Evolutionary conservation across 225 moss, liverwort and hornwort genomes (phyloP), one percentile per base, ranked within the genome.

Genomic region (Thuidium tamariscinum): DNA sequence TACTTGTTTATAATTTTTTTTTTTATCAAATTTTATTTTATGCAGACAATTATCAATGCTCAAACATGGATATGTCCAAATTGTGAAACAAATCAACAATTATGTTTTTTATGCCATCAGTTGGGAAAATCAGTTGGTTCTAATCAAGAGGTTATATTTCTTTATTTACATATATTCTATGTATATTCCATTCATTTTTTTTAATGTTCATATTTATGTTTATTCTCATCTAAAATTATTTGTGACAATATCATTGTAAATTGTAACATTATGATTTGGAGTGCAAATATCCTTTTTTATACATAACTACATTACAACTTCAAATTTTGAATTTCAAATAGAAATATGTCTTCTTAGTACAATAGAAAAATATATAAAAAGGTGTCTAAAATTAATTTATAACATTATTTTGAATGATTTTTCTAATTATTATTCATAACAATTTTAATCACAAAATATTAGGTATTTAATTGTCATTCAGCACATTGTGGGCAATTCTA

Each of bases 51-150:
- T 48, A 39, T 89, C 19, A 91, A 81, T 69, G 63, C 86, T 29
- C 89, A 89, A 82, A 91, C 91, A 70, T 93, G 92, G 92, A 88
- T 93, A 25, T 93, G 92, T 76, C 92, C 92, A 86, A 93, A 93
- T 87, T 93, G 92, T 46, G 89, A 88, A 73, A 77, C 89, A 66
- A 89, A 91, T 69, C 86, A 83, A 55, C 92, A 93, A 86, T 56
- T 84, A 7, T 93, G 92, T 79, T 93, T 91, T 52, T 54, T 93
- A 79, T 93, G 92, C 52, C 89, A 91, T 59, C 91, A 93, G 88
- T n/a, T 93, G n/a, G 92, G 92, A 68, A 89, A 69, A 63, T 93
- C 92, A 25, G 62, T 74, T 30, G 86, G 84, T 34, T 84, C 91
- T 15, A 60, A 88, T 23, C 87, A 93, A 81, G 88, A 91, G 91